Evolutionary conservation across 1,284 basidiomycete genomes (phyloP).

Genomic region (Cryptococcus sp.): DNA sequence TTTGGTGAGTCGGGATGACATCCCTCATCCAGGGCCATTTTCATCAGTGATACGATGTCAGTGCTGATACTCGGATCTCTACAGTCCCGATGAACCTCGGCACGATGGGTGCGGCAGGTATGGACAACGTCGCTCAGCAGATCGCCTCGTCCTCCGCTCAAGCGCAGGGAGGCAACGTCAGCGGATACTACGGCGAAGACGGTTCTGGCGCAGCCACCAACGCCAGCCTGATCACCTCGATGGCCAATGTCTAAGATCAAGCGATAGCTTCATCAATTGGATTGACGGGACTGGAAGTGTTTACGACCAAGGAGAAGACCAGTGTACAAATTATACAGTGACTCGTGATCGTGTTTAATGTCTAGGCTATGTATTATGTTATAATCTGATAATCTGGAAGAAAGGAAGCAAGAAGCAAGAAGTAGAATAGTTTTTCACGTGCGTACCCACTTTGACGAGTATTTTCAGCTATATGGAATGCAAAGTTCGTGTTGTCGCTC

Average conservation of each 20-base stretch:
- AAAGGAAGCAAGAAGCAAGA: no score
- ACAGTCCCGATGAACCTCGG: conserved; percentile 52
- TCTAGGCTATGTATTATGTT: no score
- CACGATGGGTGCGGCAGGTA: conserved; percentile 48
- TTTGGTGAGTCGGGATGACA: conserved; percentile 59
- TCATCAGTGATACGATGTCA: not conserved
- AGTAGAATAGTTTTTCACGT: no score
- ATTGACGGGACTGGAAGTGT: not conserved
- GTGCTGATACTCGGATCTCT: not conserved
- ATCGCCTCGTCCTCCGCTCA: conserved; percentile 39
- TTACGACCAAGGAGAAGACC: not conserved
- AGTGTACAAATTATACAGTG: not conserved
- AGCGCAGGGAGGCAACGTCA: conserved; percentile 3
- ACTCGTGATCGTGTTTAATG: no score
- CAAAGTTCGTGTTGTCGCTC: no score
- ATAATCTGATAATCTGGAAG: no score
- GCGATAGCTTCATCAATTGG: no score
- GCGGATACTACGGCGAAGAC: conserved; percentile 8
- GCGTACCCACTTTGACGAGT: no score
- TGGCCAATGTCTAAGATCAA: conserved; percentile 37
- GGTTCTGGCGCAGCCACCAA: conserved; percentile 30
- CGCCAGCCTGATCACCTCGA: conserved; percentile 41
- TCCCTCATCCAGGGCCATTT: not conserved
- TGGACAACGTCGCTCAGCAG: conserved; percentile 38
- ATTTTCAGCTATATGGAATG: no score